These are phyloP conservation scores for Ganoderma leucocontextum DNA, from an alignment of 1,284 basidiomycete species.

Conservation along the genomic window DNA sequence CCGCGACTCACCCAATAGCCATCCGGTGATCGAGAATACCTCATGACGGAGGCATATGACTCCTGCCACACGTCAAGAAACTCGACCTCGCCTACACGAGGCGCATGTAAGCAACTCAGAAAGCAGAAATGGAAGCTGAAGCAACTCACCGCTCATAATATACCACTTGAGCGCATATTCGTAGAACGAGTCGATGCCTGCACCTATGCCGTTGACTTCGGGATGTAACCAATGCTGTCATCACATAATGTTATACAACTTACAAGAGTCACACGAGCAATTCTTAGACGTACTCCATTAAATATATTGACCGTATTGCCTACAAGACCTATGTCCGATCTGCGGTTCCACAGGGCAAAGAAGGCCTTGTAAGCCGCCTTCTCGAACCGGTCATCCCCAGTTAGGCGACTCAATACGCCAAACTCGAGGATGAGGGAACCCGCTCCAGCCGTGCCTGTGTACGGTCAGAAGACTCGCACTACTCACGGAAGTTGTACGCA, in stretches of 20 bases:
- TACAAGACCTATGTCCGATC: conserved; percentile 82
- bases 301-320: conserved; percentile 89
- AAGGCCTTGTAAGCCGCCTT: conserved; percentile 86
- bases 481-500: conserved; percentile 45
- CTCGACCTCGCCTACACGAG: conserved; percentile 75
- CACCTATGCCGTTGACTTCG: conserved; percentile 84
- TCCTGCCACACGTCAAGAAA: conserved; percentile 95
- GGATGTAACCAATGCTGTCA: conserved; percentile 73
- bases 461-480: neutral
- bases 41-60: conserved; percentile 89
- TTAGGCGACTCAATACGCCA: conserved; percentile 88
- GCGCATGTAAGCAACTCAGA: neutral
- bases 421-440: conserved; percentile 93
- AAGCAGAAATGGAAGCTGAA: neutral
- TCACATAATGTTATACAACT: conserved; percentile 15
- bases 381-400: conserved; percentile 88
- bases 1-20: conserved; percentile 78
- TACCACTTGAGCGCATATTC: conserved; percentile 94
- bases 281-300: conserved; percentile 67
- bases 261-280: conserved; percentile 17
- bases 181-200: conserved; percentile 93
- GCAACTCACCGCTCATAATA: conserved; percentile 82
- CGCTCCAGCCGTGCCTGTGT: conserved; percentile 86
- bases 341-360: conserved; percentile 92
- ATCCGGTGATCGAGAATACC: conserved; percentile 80